Percentiles rank a stretch among this genome's conserved stretches.
phyloP scores from a whole-genome alignment of 1,284 basidiomycete species.

The Heterobasidion occidentale region DNA sequence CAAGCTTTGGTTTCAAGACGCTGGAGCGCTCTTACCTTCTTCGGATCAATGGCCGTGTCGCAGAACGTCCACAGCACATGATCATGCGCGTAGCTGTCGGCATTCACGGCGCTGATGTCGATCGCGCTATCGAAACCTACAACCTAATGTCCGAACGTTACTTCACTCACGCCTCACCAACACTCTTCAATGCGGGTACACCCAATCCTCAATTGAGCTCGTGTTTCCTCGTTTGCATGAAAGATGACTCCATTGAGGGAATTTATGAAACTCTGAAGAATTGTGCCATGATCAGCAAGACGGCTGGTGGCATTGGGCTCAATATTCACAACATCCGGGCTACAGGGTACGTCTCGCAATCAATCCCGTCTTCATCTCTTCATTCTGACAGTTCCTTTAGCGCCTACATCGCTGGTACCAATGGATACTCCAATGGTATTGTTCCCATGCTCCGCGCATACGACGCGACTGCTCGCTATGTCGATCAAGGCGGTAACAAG shows the following conservation, averaged over 20 bases:
- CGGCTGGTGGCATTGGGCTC: slow-evolving; percentile 95
- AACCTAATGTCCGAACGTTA: slow-evolving; percentile 94
- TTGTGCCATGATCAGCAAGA: slow-evolving; percentile 99
- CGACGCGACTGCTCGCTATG: slow-evolving; percentile 98
- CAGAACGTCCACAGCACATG: slow-evolving; percentile 98
- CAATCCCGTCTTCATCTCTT: slow-evolving; percentile 16
- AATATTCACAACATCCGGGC: slow-evolving; percentile 97
- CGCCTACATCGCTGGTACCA: slow-evolving; percentile 90
- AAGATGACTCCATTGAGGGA: slow-evolving; percentile 98
- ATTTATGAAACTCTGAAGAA: slow-evolving; percentile 99
- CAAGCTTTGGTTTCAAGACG: slow-evolving; percentile 98
- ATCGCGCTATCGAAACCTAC: slow-evolving; percentile 88
- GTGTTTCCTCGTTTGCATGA: slow-evolving; percentile 98
- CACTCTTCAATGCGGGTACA: slow-evolving; percentile 98
- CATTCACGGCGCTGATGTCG: slow-evolving; percentile 89
- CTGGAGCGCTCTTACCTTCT: slow-evolving; percentile 97
- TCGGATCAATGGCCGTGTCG: slow-evolving; percentile 89
- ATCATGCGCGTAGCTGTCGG: slow-evolving; percentile 99
- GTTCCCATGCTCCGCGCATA: slow-evolving; percentile 99
- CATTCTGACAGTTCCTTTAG: slow-evolving; percentile 24
- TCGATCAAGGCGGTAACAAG: slow-evolving; percentile 99
- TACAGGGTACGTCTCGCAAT: slow-evolving; percentile 59
- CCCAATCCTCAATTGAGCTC: slow-evolving; percentile 93
- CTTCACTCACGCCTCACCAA: slow-evolving; percentile 98
- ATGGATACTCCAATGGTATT: slow-evolving; percentile 98